phyloP scores from a whole-genome alignment of 179 eudicot genomes.

The Carnegiea gigantea region DNA sequence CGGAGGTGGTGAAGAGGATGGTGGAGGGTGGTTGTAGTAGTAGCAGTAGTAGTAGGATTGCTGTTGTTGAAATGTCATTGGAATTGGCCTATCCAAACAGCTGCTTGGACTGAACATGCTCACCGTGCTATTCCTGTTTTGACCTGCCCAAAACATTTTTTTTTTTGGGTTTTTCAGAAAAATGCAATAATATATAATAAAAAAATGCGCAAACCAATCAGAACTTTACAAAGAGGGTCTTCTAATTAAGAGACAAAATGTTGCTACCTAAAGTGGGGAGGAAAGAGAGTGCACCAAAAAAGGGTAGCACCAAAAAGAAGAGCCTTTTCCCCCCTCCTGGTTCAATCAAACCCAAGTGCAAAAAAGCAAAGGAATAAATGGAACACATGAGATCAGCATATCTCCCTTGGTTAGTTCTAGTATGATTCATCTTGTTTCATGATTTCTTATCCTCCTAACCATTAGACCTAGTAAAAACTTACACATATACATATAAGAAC shows the following conservation, averaged over 20 bases:
- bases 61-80: constrained; percentile 24
- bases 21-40: constrained; percentile 21
- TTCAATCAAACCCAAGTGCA: constrained; percentile 1
- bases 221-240: neutral
- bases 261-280: neutral
- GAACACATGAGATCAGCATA: constrained; percentile 29
- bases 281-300: neutral
- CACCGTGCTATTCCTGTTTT: constrained; percentile 39
- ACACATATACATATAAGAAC: neutral
- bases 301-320: neutral
- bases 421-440: constrained; percentile 1
- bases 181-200: too few relatives aligned
- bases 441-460: neutral
- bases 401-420: neutral
- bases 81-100: constrained; percentile 52
- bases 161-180: neutral
- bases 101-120: constrained; percentile 42
- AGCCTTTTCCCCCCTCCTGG: neutral
- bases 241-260: constrained; percentile 18
- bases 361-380: constrained; percentile 16
- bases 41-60: constrained; percentile 21
- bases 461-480: constrained; percentile 6
- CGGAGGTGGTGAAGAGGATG: constrained; percentile 17
- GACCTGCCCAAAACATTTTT: constrained; percentile 34
- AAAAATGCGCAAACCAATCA: neutral